Evolutionary conservation across 805 yeast species (phyloP).

Genomic region (Candida montana): DNA sequence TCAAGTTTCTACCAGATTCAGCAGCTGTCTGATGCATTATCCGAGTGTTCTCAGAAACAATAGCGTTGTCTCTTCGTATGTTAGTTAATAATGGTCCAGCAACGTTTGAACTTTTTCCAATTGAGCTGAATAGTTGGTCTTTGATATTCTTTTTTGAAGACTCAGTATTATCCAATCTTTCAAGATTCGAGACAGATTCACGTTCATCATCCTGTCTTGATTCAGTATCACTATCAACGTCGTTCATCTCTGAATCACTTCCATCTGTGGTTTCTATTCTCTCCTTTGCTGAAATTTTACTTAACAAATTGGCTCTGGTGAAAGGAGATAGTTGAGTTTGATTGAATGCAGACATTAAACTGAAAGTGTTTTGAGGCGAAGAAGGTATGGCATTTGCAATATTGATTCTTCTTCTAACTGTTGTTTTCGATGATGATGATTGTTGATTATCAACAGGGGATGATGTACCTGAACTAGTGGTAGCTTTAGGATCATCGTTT

Average conservation of each 20-base stretch:
- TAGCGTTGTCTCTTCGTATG: neutral
- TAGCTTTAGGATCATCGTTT: neutral
- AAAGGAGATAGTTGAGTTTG: constrained; percentile 21
- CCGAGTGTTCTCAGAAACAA: neutral
- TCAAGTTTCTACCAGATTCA: constrained; percentile 20
- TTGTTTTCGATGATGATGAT: neutral
- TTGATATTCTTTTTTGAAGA: neutral
- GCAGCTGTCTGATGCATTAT: constrained; percentile 15
- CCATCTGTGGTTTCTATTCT: constrained; percentile 18
- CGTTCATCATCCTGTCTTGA: constrained; percentile 13
- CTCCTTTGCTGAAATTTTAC: constrained; percentile 13
- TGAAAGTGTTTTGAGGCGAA: constrained; percentile 6
- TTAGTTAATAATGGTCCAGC: neutral
- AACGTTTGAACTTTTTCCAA: neutral
- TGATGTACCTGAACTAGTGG: neutral
- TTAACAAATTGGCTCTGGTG: constrained; percentile 17
- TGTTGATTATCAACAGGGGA: neutral
- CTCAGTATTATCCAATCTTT: constrained; percentile 2
- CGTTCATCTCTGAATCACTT: constrained; percentile 25
- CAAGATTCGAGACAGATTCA: constrained; percentile 4
- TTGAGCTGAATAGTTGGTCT: neutral
- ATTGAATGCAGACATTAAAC: constrained; percentile 5
- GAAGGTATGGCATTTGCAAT: neutral
- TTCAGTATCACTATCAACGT: constrained; percentile 21
- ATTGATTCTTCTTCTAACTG: neutral